Base-by-base conservation (phyloP, 192 early-diverging fungal species). In the Coemansia sp. region DNA sequence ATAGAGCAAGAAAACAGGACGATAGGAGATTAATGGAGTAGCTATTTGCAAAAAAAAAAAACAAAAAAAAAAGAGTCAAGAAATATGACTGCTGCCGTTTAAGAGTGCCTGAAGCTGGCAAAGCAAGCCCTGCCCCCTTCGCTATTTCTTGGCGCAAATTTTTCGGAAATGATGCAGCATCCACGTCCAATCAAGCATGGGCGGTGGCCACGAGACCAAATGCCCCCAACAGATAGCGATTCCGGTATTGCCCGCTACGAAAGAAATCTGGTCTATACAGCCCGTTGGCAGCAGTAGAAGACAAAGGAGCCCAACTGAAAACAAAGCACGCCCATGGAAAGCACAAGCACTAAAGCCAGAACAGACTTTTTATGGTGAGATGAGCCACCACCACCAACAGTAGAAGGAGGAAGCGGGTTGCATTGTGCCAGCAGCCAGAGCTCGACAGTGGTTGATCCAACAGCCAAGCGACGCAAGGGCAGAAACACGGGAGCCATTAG, bases 381-480 rank as follows among this genome's bases (percentile, higher is more conserved):
- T 10, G 45, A 15, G 8, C 14, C 7, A 15, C n/a, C 14, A n/a
- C 13, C 27, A 17, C 23, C 42, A 22, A 30, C 27, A 29, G 45
- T 8, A 25, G 15, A 11, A 30, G 15, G n/a, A n/a, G n/a, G n/a
- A n/a, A n/a, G n/a, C n/a, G n/a, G 17, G 27, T 30, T 30, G 19
- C 26, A 30, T 6, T 29, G 52, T 27, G 52, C 52, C 25, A 13
- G 9, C 13, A 53, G 52, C 52, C 26, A 53, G 38, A 11, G 52
- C 8, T n/a, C 30, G 25, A 49, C 45, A 8, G n/a, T 22, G 4
- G 17, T 45, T 9, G 33, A 17, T 15, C 59, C 72, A 57, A 76
- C 32, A 8, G 61, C 56, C 40, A 69, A 37, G 11, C 66, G 73
- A 3, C 73, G 62, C 51, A 70, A 51, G 6, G 73, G 73, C 37